phyloP scores from a whole-genome alignment of 305 asterid species.

The Lippia alba region DNA sequence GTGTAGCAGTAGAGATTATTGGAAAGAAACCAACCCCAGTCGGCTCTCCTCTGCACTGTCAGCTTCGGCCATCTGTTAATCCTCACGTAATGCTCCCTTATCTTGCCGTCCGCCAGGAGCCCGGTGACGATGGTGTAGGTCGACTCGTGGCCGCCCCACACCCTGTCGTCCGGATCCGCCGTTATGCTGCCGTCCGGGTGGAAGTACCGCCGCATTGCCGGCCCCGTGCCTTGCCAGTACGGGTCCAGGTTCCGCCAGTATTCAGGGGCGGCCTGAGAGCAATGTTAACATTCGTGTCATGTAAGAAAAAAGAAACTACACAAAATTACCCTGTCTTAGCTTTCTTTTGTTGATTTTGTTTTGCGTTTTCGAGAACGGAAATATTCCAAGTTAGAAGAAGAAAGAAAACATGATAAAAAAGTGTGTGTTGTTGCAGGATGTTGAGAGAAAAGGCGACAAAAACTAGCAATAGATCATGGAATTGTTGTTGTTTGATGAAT shows the following conservation, averaged over 20 bases:
- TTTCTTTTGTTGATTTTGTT: too few relatives aligned
- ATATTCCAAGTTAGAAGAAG: too few relatives aligned
- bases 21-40: constrained; percentile 84
- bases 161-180: constrained; percentile 65
- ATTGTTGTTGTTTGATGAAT: background rate
- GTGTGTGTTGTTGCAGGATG: too few relatives aligned
- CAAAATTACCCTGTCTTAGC: background rate
- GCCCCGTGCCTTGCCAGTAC: constrained; percentile 63
- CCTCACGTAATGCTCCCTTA: constrained; percentile 79
- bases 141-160: constrained; percentile 94
- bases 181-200: constrained; percentile 82
- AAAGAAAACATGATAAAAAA: too few relatives aligned
- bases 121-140: constrained; percentile 75
- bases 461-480: background rate
- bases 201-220: constrained; percentile 68
- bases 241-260: constrained; percentile 87
- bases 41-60: constrained; percentile 58
- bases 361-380: too few relatives aligned
- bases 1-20: constrained; percentile 60
- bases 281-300: background rate
- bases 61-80: constrained; percentile 78
- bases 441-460: background rate
- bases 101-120: constrained; percentile 54
- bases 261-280: constrained; percentile 63
- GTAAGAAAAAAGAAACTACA: background rate